Conservation (phyloP, 2,329 filamentous ascomycete species). For the Endoconidiophora laricicola region DNA sequence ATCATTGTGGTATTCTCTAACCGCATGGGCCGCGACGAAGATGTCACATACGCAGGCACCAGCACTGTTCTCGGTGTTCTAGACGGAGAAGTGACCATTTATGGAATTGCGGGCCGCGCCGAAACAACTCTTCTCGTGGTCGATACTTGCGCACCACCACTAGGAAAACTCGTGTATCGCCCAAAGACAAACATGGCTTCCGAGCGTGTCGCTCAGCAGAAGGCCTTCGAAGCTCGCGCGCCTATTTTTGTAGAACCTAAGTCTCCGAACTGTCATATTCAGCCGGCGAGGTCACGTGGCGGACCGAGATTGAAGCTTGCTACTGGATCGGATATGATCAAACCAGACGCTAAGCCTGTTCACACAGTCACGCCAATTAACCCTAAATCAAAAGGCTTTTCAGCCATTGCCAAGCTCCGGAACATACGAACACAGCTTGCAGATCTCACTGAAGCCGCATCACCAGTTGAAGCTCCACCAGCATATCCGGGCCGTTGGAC, state of each 20-base stretch:
- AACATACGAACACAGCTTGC: no score
- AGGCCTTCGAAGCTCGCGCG: conserved; percentile 1
- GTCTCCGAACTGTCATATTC: not conserved
- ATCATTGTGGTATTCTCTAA: conserved; percentile 59
- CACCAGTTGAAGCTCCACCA: no score
- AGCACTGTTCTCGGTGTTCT: conserved; percentile 53
- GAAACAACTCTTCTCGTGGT: conserved; percentile 52
- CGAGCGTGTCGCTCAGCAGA: not conserved
- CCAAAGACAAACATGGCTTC: conserved; percentile 13
- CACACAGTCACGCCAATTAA: conserved; percentile 3
- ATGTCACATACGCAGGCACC: conserved; percentile 54
- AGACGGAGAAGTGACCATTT: conserved; percentile 48
- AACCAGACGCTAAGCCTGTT: not conserved
- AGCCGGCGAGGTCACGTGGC: not conserved
- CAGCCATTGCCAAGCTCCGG: not conserved
- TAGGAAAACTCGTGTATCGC: conserved; percentile 28
- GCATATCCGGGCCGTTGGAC: no score
- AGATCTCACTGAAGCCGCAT: no score
- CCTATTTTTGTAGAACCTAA: not conserved
- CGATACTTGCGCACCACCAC: conserved; percentile 35
- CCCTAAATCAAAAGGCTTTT: not conserved
- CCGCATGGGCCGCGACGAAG: conserved; percentile 47
- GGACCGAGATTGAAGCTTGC: not conserved
- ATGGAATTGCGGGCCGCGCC: conserved; percentile 51
- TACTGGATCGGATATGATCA: not conserved